Conservation (phyloP, 1,139 yeast species). For the Zygoascus sp. region DNA sequence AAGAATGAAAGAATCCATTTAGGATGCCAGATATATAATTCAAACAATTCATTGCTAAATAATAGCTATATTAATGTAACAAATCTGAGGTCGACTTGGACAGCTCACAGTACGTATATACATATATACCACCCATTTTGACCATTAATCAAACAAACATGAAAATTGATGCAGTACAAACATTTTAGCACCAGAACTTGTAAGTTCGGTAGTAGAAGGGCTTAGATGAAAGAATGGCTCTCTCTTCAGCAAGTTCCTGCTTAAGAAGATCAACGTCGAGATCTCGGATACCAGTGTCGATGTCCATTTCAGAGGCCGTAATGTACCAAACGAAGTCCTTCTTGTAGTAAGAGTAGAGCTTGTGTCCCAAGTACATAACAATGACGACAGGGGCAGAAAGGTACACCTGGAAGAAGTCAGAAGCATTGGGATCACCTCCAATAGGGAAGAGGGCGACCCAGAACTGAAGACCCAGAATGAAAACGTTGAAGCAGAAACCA, state of each 20-base stretch:
- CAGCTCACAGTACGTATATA: neutral
- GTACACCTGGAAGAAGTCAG: constrained; percentile 48
- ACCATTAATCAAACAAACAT: neutral
- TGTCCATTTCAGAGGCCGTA: constrained; percentile 36
- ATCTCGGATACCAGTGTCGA: constrained; percentile 51
- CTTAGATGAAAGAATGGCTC: constrained; percentile 35
- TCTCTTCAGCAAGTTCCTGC: constrained; percentile 48
- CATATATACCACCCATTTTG: neutral
- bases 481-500: constrained; percentile 51
- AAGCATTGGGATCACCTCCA: constrained; percentile 42
- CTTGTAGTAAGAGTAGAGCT: constrained; percentile 41
- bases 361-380: constrained; percentile 47
- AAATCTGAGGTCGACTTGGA: neutral
- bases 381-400: constrained; percentile 51
- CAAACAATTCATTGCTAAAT: no score
- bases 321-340: constrained; percentile 34
- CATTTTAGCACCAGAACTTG: constrained; percentile 44
- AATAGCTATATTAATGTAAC: neutral
- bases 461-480: constrained; percentile 69
- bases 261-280: constrained; percentile 48
- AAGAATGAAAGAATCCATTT: no score
- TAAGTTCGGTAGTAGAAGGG: constrained; percentile 38
- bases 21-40: no score
- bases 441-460: constrained; percentile 73
- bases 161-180: constrained; percentile 12